Evolutionary conservation across 2,329 filamentous ascomycete genomes (phyloP), one percentile per base, ranked within the genome.

Genomic region (Colletotrichum incanum): DNA sequence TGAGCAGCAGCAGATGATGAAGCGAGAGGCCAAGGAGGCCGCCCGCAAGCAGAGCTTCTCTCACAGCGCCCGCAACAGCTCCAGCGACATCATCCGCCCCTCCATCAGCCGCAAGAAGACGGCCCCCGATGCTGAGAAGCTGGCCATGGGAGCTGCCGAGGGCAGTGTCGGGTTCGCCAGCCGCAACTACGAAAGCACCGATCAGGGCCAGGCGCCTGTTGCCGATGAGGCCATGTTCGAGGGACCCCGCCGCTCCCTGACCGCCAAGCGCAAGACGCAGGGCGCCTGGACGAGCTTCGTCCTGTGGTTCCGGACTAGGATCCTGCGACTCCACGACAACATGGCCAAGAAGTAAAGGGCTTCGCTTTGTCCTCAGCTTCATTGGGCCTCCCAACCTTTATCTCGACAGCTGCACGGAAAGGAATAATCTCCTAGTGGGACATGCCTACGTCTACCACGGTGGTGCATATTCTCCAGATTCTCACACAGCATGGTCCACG

Each of bases 211-310:
- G 72, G 81, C 80, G 2, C 79, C 79, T 11, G 76, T 77, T 18
- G 83, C 85, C 23, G 83, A 85, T 23, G 83, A 84, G 3, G 83
- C 86, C 23, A 80, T 80, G 18, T 87, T 88, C 68, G 80, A 84
- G 67, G 80, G 80, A 47, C 82, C 81, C 5, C 79, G 81, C 47
- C 82, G 87, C 68, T 82, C 81, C 70, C 85, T 82, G 76, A 83
- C 84, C 9, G 84, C 88, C 69, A 92, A 91, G 82, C 86, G 84
- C 75, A 90, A 88, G 82, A 92, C 90, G 1, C 88, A 89, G 73
- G 85, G 87, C 73, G 86, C 89, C 49, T 92, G 90, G 90, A 90
- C 88, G 9, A 86, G 86, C 28, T 91, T 92, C 75, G 84, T 92
- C 62, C 83, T 92, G 67, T 92, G 90, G 90, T 78, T 92, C 34